These are phyloP conservation scores for Wallemia ichthyophaga DNA, from an alignment of 1,284 basidiomycete genomes.

Conservation along the genomic window DNA sequence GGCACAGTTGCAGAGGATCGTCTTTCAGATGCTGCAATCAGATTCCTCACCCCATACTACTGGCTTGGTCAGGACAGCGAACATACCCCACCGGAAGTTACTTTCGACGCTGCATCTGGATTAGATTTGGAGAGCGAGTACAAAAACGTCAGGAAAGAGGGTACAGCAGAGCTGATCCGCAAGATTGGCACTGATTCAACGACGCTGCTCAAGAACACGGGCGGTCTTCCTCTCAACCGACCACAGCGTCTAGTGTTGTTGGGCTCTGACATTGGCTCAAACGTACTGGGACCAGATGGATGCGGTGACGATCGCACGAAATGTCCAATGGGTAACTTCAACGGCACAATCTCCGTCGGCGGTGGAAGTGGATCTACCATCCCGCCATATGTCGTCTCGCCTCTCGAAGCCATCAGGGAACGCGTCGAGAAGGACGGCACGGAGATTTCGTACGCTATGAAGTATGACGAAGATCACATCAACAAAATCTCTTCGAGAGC, in stretches of 20 bases:
- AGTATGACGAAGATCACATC: constrained; percentile 5
- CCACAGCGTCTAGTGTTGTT: constrained; percentile 27
- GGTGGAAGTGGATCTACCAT: constrained; percentile 23
- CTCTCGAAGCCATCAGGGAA: constrained; percentile 14
- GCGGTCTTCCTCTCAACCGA: constrained; percentile 27
- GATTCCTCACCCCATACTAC: constrained; percentile 3
- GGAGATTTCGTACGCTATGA: constrained; percentile 20
- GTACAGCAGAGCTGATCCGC: constrained; percentile 21
- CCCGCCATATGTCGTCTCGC: constrained; percentile 24
- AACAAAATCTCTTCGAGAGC: constrained; percentile 3
- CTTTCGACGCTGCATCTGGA: neutral
- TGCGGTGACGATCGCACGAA: constrained; percentile 5
- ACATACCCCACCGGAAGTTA: neutral
- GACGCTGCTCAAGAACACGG: constrained; percentile 39
- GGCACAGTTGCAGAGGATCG: constrained; percentile 24
- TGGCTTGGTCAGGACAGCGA: neutral
- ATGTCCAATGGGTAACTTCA: constrained; percentile 1
- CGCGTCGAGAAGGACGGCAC: constrained; percentile 19
- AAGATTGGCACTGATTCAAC: constrained; percentile 41
- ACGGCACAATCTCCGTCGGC: constrained; percentile 9
- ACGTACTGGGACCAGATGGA: constrained; percentile 8
- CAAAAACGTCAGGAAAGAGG: constrained; percentile 9
- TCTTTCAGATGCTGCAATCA: constrained; percentile 18
- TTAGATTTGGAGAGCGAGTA: constrained; percentile 6
- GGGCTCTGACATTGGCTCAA: constrained; percentile 14